Percentiles rank a stretch among this genome's conserved stretches.
Conservation (phyloP, 129 eudicot genomes). For the Lactuca sativa region DNA sequence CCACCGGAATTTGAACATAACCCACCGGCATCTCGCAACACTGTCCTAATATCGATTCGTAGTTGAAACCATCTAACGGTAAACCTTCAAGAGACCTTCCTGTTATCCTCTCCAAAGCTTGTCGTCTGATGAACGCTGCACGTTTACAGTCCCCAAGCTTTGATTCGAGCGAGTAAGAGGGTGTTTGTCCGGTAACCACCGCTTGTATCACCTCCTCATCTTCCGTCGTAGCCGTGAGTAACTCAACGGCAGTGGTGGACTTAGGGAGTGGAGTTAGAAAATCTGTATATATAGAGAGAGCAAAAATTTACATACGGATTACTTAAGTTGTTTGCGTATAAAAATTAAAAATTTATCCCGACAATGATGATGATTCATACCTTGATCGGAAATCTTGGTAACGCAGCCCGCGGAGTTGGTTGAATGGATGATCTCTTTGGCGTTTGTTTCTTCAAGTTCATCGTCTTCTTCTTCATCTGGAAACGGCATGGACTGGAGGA, state of each 20-base stretch:
- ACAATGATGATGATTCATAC: not conserved
- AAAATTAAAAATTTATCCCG: not conserved
- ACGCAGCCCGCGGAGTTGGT: not conserved
- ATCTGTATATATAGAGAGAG: not conserved
- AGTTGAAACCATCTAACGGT: constrained; percentile 56
- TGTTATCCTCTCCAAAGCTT: constrained; percentile 51
- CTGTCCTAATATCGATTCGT: constrained; percentile 58
- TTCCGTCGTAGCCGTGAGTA: not conserved
- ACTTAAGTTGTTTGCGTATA: not conserved
- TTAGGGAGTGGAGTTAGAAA: not conserved
- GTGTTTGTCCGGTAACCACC: constrained; percentile 38
- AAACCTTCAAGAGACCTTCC: constrained; percentile 49
- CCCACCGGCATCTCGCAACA: constrained; percentile 79
- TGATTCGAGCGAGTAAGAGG: constrained; percentile 50
- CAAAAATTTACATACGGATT: not conserved
- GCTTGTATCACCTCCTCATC: constrained; percentile 43
- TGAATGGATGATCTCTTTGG: not conserved
- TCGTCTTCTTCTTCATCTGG: constrained; percentile 14
- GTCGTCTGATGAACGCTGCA: constrained; percentile 48
- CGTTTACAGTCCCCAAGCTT: constrained; percentile 50
- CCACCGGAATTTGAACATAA: constrained; percentile 63
- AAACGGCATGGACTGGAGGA: constrained; percentile 27
- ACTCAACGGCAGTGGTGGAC: not conserved
- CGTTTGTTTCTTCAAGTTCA: not conserved
- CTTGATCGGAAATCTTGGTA: not conserved